Conservation (phyloP, 441 rosid species). For the Breynia disticha region DNA sequence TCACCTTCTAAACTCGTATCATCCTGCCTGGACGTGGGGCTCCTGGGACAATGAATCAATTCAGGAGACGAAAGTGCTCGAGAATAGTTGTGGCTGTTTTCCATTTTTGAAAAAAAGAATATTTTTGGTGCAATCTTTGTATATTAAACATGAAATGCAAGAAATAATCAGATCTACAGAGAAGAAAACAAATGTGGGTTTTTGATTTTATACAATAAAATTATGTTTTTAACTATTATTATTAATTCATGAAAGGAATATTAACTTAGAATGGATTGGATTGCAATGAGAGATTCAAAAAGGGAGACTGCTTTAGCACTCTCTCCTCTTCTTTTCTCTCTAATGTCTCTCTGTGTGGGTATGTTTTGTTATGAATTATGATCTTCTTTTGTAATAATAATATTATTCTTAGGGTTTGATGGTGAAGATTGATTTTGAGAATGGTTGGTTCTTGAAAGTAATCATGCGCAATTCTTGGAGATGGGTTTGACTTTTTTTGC, state of each 20-base stretch:
- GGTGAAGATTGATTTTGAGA: conserved; percentile 1
- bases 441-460: conserved; percentile 21
- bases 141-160: too few species aligned
- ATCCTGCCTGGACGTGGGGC: conserved; percentile 13
- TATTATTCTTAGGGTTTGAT: not conserved
- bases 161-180: too few species aligned
- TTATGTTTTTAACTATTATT: too few species aligned
- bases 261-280: too few species aligned
- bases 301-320: conserved; percentile 26
- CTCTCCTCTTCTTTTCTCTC: conserved; percentile 12
- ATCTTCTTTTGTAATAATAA: too few species aligned
- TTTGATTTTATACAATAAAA: too few species aligned
- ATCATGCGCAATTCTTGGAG: conserved; percentile 21
- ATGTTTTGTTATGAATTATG: too few species aligned
- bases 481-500: conserved; percentile 22
- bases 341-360: too few species aligned
- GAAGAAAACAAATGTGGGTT: too few species aligned
- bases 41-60: conserved; percentile 16
- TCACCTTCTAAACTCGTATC: conserved; percentile 25
- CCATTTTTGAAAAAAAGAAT: not conserved
- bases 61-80: conserved; percentile 53
- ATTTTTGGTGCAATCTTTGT: too few species aligned
- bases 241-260: too few species aligned
- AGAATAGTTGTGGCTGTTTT: conserved; percentile 20
- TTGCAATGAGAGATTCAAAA: conserved; percentile 20